Percentiles rank a stretch among this genome's conserved stretches.
Evolutionary conservation across 73 alveolate species (phyloP).

Genomic region (Blepharisma japonicum): DNA sequence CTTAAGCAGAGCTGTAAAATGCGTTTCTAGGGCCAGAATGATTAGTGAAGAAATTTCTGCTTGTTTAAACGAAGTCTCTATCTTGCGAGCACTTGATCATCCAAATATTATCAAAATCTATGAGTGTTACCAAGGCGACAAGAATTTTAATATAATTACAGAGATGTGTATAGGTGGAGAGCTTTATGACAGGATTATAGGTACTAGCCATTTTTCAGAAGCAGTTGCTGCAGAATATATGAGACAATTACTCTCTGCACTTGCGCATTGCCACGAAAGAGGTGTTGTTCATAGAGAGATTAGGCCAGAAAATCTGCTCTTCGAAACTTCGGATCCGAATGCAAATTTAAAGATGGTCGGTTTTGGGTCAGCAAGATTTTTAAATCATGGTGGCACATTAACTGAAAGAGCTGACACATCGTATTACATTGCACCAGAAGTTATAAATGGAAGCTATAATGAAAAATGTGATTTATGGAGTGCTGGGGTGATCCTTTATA

Average conservation of each 20-base stretch:
- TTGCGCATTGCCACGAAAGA: slow-evolving; percentile 86
- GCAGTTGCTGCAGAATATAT: slow-evolving; percentile 76
- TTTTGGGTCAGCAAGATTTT: slow-evolving; percentile 65
- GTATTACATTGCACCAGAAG: slow-evolving; percentile 83
- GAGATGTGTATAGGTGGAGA: slow-evolving; percentile 82
- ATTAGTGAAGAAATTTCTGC: not conserved
- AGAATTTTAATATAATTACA: slow-evolving; percentile 43
- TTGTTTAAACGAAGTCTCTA: slow-evolving; percentile 46
- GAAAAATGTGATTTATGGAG: slow-evolving; percentile 82
- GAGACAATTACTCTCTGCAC: slow-evolving; percentile 87
- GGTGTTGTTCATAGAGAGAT: slow-evolving; percentile 77
- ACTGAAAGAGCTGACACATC: slow-evolving; percentile 65
- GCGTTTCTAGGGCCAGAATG: not conserved
- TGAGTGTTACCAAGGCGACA: slow-evolving; percentile 46
- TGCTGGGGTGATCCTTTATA: slow-evolving; percentile 70
- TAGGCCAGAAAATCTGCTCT: slow-evolving; percentile 53
- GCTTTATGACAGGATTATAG: slow-evolving; percentile 84
- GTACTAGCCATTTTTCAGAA: slow-evolving; percentile 87
- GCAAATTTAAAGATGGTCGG: slow-evolving; percentile 59
- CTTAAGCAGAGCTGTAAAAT: slow-evolving; percentile 44
- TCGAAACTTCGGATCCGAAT: slow-evolving; percentile 14
- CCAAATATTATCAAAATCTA: slow-evolving; percentile 53
- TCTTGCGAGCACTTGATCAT: slow-evolving; percentile 47
- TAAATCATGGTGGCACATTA: slow-evolving; percentile 51
- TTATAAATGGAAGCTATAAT: slow-evolving; percentile 59